Evolutionary conservation across 805 yeast genomes (phyloP).

Genomic region (Blastobotrys attinorum): DNA sequence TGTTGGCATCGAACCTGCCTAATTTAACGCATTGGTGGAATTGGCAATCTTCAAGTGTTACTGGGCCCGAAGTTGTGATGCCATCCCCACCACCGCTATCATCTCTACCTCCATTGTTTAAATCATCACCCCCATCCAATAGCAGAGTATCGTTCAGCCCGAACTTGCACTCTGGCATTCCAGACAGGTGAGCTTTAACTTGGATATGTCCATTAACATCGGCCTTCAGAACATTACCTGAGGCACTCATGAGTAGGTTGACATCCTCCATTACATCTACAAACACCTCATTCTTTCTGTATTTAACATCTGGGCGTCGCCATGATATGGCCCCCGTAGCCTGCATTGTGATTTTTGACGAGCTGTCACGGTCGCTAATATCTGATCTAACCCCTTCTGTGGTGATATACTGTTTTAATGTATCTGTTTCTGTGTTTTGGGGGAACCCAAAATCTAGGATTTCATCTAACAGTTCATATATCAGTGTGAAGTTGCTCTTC

Average conservation of each 20-base stretch:
- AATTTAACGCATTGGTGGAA: conserved; percentile 83
- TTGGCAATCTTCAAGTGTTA: conserved; percentile 64
- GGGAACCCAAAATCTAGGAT: conserved; percentile 74
- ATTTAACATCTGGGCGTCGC: conserved; percentile 63
- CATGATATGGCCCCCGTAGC: conserved; percentile 48
- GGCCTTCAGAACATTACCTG: conserved; percentile 50
- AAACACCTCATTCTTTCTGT: conserved; percentile 73
- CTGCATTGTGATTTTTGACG: conserved; percentile 27
- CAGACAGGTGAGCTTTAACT: conserved; percentile 65
- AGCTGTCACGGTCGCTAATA: conserved; percentile 8
- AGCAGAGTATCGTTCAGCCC: conserved; percentile 56
- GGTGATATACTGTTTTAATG: conserved; percentile 33
- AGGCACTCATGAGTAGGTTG: conserved; percentile 57
- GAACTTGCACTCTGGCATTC: conserved; percentile 77
- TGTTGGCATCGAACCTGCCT: conserved; percentile 55
- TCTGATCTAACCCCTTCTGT: conserved; percentile 22
- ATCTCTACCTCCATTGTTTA: conserved; percentile 14
- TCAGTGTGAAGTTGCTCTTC: conserved; percentile 54
- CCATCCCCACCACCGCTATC: conserved; percentile 20
- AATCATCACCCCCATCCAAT: conserved; percentile 18
- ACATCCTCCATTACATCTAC: conserved; percentile 71
- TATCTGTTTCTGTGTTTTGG: conserved; percentile 47
- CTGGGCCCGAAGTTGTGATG: conserved; percentile 39
- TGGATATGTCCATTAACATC: conserved; percentile 70
- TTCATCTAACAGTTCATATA: conserved; percentile 75